Evolutionary conservation across 495 filamentous ascomycete genomes (phyloP), one percentile per base, ranked within the genome.

Genomic region (Astrothelium macrocarpum): DNA sequence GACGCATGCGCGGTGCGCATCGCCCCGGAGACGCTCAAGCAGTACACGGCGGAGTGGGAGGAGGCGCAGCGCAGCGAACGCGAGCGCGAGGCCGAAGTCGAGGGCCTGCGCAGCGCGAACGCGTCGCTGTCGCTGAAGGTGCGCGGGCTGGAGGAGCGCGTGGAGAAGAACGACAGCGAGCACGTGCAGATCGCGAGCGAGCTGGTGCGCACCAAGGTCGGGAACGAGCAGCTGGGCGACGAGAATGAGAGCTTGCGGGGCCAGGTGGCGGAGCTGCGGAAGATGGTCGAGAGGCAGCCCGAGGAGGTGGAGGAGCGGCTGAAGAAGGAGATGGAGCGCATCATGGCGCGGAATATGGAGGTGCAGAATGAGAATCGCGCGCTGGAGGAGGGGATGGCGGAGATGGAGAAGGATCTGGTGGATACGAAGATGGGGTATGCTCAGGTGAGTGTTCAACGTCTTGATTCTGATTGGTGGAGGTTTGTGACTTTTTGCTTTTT

Each of bases 361-460:
- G 93, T 97, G 20, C 93, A 97, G 71, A 91, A 95, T 59, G 91
- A 96, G 78, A 97, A 97, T 68, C 82, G 88, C 60, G 80, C 78
- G 36, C 78, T 99, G 69, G 91, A 96, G 73, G 95, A 96, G 75
- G 87, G 90, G 71, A 84, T 95, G 82, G 83, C 83, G 32, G 94
- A 97, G 63, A 94, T 99, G 82, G 94, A 97, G 80, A 91, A 93
- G 75, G 85, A 87, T 70, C 76, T 99, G 56, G 95, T 99, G 64
- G 83, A 87, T 68, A 91, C 91, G 1, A 99, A 99, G 82, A 90
- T 99, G 91, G 81, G 83, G 68, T 89, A 89, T 78, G 94, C 94
- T 32, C 90, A 96, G 87, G 94, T 97, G 82, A 74, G 82, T 76
- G n/a, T n/a, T n/a, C n/a, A n/a, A n/a, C n/a, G n/a, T n/a, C n/a